Base-by-base conservation (phyloP, 1,284 basidiomycete genomes). In the Coniophora puteana region DNA sequence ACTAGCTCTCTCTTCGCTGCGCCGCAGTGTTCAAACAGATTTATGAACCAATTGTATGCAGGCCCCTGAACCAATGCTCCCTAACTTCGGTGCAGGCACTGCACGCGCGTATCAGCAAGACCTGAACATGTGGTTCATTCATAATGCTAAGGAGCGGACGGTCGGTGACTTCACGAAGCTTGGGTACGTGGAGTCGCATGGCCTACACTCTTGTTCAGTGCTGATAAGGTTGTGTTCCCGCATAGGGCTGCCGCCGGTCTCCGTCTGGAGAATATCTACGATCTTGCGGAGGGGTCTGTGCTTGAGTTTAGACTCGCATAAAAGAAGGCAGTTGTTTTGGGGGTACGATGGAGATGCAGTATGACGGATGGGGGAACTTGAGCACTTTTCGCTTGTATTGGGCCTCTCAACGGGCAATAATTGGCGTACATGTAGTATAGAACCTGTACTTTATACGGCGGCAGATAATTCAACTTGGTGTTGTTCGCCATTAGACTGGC, bases 51-150 rank as follows among this genome's bases (percentile, higher is more conserved):
- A 16, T n/a, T n/a, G n/a, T n/a, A n/a, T n/a, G 11, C 32, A 48
- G 43, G 49, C 57, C 4, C 60, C 62, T 0, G 51, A 54, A 28
- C 60, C 57, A 13, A 29, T 61, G 43, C 33, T 63, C 16, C 45
- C 55, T 7, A 61, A 58, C 48, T 56, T 63, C 33, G 60, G 54
- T 6, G 43, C 47, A 10, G 52, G 61, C 12, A 51, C 33, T 41
- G 44, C 43, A 17, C 38, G 51, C 0, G 43, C 46, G 37, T 62
- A 61, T 40, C 46, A 58, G 30, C 51, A 47, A 24, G 60, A 64
- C 33, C 4, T 63, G 30, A 47, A 45, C 29, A 59, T 62, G 59
- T 54, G 50, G 52, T 13, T 53, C 11, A 4, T 50, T 14, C 46
- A 47, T 13, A 62, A 62, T 12, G 47, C 46, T 6, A 59, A 49